Conservation (phyloP, 1,139 yeast species). For the Candida sojae region DNA sequence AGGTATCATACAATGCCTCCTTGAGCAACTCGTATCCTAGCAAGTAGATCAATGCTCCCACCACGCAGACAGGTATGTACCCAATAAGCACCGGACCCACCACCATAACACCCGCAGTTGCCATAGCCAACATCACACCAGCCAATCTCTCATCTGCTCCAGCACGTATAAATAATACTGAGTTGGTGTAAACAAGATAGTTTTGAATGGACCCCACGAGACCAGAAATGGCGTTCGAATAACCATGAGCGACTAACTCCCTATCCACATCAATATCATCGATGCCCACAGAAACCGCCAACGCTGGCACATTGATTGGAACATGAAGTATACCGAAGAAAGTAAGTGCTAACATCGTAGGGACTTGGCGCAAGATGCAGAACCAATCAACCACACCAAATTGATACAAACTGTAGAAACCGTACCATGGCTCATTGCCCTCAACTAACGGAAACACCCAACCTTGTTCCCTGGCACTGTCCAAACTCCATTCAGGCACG, state of each 20-base stretch:
- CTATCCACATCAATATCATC: slow-evolving; percentile 88
- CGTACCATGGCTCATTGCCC: slow-evolving; percentile 82
- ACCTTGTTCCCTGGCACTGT: slow-evolving; percentile 65
- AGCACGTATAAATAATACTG: slow-evolving; percentile 85
- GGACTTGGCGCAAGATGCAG: slow-evolving; percentile 67
- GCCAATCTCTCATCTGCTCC: slow-evolving; percentile 92
- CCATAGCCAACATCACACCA: slow-evolving; percentile 81
- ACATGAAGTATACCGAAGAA: slow-evolving; percentile 95
- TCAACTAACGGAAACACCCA: slow-evolving; percentile 81
- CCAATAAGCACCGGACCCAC: slow-evolving; percentile 94
- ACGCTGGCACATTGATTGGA: slow-evolving; percentile 95
- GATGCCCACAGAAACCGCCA: slow-evolving; percentile 87
- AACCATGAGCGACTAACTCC: slow-evolving; percentile 93
- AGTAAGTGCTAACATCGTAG: slow-evolving; percentile 93
- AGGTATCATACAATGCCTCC: slow-evolving; percentile 85
- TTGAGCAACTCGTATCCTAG: slow-evolving; percentile 87
- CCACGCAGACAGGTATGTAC: slow-evolving; percentile 91
- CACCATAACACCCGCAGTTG: slow-evolving; percentile 78
- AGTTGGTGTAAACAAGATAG: slow-evolving; percentile 91
- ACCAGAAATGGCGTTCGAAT: slow-evolving; percentile 88
- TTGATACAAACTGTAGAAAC: slow-evolving; percentile 73
- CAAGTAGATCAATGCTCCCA: slow-evolving; percentile 85
- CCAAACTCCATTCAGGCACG: slow-evolving; percentile 66
- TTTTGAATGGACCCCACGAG: slow-evolving; percentile 85
- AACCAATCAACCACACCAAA: slow-evolving; percentile 73